These are phyloP conservation scores for Fibroporia radiculosa DNA, from an alignment of 768 basidiomycete genomes.

Conservation along the genomic window DNA sequence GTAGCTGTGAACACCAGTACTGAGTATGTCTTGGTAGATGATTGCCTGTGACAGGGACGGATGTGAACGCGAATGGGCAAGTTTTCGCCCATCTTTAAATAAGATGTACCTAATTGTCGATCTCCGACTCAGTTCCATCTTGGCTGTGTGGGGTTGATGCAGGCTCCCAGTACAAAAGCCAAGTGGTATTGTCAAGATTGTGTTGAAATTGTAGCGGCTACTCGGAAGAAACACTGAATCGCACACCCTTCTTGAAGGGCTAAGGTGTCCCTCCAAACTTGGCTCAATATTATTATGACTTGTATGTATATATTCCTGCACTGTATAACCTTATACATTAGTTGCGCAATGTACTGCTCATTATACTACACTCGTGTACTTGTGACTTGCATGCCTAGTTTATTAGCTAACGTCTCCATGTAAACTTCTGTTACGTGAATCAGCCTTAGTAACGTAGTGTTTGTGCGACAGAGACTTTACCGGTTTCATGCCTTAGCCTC, in stretches of 20 bases:
- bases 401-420: constrained; percentile 81
- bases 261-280: no score
- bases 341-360: no score
- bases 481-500: constrained; percentile 69
- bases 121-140: constrained; percentile 71
- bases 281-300: no score
- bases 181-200: constrained; percentile 75
- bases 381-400: constrained; percentile 39
- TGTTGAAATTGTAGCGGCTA: constrained; percentile 13
- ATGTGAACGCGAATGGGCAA: constrained; percentile 80
- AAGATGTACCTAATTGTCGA: not conserved
- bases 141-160: constrained; percentile 52
- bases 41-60: constrained; percentile 72
- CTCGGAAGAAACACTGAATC: no score
- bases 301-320: no score
- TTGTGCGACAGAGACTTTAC: constrained; percentile 26
- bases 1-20: not conserved
- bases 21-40: constrained; percentile 45
- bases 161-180: constrained; percentile 38
- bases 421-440: constrained; percentile 53
- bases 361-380: constrained; percentile 18
- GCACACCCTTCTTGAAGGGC: no score
- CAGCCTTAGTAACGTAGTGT: not conserved
- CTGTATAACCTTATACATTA: no score
- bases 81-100: constrained; percentile 22